Evolutionary conservation across 2,329 filamentous ascomycete genomes (phyloP), one percentile per base, ranked within the genome.

Genomic region (Verticillium albo-atrum): DNA sequence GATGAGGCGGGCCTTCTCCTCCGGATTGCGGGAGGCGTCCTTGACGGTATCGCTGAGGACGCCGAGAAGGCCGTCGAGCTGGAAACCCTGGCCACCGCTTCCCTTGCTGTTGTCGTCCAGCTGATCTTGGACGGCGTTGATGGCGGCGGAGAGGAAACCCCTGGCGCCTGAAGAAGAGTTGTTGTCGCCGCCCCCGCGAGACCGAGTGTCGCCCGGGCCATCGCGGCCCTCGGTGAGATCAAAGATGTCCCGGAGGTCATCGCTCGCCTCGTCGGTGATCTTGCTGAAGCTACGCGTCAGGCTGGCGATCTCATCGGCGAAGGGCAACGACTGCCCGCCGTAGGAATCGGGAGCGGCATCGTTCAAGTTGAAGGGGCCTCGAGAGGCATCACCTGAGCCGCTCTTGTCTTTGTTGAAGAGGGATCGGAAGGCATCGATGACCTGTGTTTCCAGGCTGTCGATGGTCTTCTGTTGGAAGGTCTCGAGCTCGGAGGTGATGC

Each of bases 161-260:
- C 63, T 71, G 4, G 70, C 71, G 1, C 69, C 68, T 7, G 69
- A 69, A 30, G 68, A 70, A 12, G 69, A 64, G 50, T 65, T 62
- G 34, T 56, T 57, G 25, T 62, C 63, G 4, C 57, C 37, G 3
- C 61, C 63, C 0, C 58, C 72, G 0, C 70, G 71, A 2, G 73
- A 71, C 3, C 68, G 63, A 0, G 63, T 64, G 6, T 71, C 68
- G 1, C 60, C 59, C 0, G 64, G 56, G 0, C 62, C 57, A 1
- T 59, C 64, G 1, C 63, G 57, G 15, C 70, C 72, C 54, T 78
- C 76, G 2, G 76, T 78, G 4, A 79, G 64, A 56, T 74, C 67
- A 58, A 79, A 77, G 58, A 79, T 79, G 35, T 78, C 75, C 3
- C 73, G 70, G 55, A 79, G 28, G 52, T 79, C 77, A 59, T 78